These are phyloP conservation scores for Evernia prunastri DNA, from an alignment of 495 filamentous ascomycete genomes.

Conservation along the genomic window DNA sequence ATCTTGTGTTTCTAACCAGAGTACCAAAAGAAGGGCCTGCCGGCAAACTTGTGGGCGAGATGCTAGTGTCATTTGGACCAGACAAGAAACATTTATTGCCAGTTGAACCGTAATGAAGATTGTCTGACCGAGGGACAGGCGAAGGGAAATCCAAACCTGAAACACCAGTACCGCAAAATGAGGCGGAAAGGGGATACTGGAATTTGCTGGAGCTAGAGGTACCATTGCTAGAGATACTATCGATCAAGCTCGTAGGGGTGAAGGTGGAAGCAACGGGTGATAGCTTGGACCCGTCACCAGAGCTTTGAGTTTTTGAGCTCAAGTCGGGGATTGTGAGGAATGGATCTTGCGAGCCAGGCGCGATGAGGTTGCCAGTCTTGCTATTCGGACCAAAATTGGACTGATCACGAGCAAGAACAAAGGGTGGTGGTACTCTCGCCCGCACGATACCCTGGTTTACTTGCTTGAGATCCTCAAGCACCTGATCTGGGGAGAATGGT, in stretches of 20 bases:
- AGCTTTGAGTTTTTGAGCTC: slow-evolving; percentile 7
- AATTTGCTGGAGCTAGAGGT: background rate
- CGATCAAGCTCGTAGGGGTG: slow-evolving; percentile 30
- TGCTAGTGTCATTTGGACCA: background rate
- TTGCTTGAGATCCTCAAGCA: slow-evolving; percentile 8
- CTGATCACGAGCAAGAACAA: slow-evolving; percentile 21
- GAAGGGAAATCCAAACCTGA: background rate
- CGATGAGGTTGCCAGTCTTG: slow-evolving; percentile 7
- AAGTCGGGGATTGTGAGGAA: slow-evolving; percentile 22
- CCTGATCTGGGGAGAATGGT: slow-evolving; percentile 57
- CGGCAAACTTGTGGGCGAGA: background rate
- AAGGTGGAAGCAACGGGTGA: slow-evolving; percentile 35
- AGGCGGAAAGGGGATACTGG: background rate
- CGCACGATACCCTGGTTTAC: slow-evolving; percentile 13
- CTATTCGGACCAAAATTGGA: slow-evolving; percentile 12
- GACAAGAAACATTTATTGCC: background rate
- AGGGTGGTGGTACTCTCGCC: slow-evolving; percentile 25
- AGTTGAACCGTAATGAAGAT: background rate
- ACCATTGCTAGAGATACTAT: slow-evolving; percentile 17
- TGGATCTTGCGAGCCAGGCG: slow-evolving; percentile 23
- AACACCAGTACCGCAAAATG: background rate
- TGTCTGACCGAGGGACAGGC: background rate
- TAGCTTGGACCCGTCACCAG: slow-evolving; percentile 27
- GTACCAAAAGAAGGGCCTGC: background rate
- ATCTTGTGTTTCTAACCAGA: background rate